A percentile compares a stretch with the other conserved stretches of the same genome.
Evolutionary conservation across 140 eudicot genomes (phyloP).

Genomic region (Cichorium intybus): DNA sequence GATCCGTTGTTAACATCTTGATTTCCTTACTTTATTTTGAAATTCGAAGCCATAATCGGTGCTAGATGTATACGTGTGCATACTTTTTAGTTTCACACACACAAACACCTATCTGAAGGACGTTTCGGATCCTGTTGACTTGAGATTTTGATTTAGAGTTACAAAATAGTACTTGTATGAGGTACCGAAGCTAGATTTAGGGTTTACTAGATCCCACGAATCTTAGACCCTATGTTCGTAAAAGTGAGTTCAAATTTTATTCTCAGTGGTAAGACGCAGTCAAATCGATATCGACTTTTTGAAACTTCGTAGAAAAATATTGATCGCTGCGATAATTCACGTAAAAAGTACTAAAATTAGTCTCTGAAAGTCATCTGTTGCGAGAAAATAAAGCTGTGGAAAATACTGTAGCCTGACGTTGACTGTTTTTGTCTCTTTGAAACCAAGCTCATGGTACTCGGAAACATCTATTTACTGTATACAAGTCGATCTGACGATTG

Average conservation of each 20-base stretch:
- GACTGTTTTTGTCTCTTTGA: constrained; percentile 6
- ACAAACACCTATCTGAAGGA: neutral
- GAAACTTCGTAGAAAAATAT: neutral
- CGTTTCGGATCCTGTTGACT: constrained; percentile 9
- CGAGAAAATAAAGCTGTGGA: neutral
- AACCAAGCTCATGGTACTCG: neutral
- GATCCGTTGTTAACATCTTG: constrained; percentile 18
- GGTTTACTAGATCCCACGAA: constrained; percentile 19
- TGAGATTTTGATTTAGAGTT: neutral
- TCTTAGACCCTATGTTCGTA: neutral
- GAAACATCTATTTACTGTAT: no score
- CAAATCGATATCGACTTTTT: neutral
- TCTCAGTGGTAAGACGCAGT: neutral
- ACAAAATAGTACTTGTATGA: neutral
- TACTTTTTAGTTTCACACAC: neutral
- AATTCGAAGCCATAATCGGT: constrained; percentile 3
- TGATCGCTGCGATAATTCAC: neutral
- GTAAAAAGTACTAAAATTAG: neutral
- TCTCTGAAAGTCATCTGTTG: neutral
- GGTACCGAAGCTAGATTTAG: constrained; percentile 12
- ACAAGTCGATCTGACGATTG: neutral
- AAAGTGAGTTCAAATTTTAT: neutral
- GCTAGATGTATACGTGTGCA: neutral
- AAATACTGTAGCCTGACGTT: neutral
- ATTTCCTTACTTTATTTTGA: neutral